These are phyloP conservation scores for Zygotorulaspora sp. DNA, from an alignment of 805 yeast genomes.

Conservation along the genomic window DNA sequence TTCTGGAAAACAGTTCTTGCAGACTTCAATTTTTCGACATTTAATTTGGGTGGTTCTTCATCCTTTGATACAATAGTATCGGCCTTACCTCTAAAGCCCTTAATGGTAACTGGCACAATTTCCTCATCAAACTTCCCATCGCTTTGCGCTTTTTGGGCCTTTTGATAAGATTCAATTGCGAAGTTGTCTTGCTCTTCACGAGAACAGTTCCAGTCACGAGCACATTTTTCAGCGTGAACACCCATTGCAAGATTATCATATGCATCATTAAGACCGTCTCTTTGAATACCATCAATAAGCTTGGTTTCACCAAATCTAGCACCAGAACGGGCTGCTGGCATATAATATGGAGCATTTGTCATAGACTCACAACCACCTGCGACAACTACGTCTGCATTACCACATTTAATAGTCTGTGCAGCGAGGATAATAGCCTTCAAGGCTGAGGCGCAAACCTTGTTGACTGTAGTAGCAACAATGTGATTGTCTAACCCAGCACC, in stretches of 20 bases:
- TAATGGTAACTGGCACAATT: conserved; percentile 81
- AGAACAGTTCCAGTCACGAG: conserved; percentile 67
- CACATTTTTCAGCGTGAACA: conserved; percentile 95
- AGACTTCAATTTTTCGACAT: conserved; percentile 67
- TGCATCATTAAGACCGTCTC: conserved; percentile 92
- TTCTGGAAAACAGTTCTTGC: conserved; percentile 94
- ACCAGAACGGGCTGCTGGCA: conserved; percentile 81
- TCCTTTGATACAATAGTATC: conserved; percentile 66
- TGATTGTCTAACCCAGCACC: conserved; percentile 79
- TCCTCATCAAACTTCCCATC: conserved; percentile 79
- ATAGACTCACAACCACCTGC: conserved; percentile 98
- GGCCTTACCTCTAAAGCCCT: conserved; percentile 90
- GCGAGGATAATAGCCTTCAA: conserved; percentile 86
- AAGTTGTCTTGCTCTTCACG: conserved; percentile 88
- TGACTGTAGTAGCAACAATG: conserved; percentile 83
- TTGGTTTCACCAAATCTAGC: conserved; percentile 81
- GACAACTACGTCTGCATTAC: conserved; percentile 86
- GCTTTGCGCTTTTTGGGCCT: conserved; percentile 76
- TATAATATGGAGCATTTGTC: conserved; percentile 92
- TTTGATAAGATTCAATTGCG: conserved; percentile 79
- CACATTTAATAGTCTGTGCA: conserved; percentile 84
- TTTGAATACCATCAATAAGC: conserved; percentile 82
- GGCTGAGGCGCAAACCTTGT: conserved; percentile 97
- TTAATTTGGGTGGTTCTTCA: conserved; percentile 77
- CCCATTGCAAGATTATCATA: conserved; percentile 91